Base-by-base conservation (phyloP, 129 eudicot genomes). In the Escallonia herrerae region DNA sequence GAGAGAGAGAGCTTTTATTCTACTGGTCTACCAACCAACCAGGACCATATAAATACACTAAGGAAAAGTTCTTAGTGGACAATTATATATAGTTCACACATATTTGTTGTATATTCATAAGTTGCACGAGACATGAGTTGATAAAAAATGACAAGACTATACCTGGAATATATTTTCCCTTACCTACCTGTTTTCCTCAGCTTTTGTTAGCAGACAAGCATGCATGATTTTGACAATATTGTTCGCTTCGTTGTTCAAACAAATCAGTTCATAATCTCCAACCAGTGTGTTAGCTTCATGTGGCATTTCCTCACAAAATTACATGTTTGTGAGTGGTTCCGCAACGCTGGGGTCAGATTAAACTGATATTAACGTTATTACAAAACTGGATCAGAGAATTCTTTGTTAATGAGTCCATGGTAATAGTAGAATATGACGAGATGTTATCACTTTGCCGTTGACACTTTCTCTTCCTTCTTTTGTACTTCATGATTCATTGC, bases 41-140 rank as follows among this genome's bases (percentile, higher is more conserved):
- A 62, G 63, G 71, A 22, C 37, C 71, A 22, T 67, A 44, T 67
- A 67, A 15, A 52, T 54, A 66, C 55, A 41, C 37, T n/a, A 11
- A 53, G 33, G 2, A 53, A 53, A 53, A n/a, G 5, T 53, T 53
- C 33, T 12, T 12, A 3, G 4, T 53, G n/a, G 22, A 53, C 2
- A 53, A 53, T 53, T 53, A 11, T 53, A 49, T 49, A 2, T 49
- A 49, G 54, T 4, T n/a, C 13, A 53, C 7, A 49, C 12, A 49
- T 49, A 49, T 49, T 11, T 53, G 14, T 53, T 53, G n/a, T 53
- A 13, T 53, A 53, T 13, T 4, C 11, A 53, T 53, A n/a, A 53
- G 57, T 53, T 8, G 14, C 13, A 53, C 7, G 4, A 53, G 7
- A 45, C 58, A 53, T 53, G 58, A 53, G 22, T 45, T 63, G 38